Conservation (phyloP, 2,329 filamentous ascomycete species). For the Penicillium polonicum region DNA sequence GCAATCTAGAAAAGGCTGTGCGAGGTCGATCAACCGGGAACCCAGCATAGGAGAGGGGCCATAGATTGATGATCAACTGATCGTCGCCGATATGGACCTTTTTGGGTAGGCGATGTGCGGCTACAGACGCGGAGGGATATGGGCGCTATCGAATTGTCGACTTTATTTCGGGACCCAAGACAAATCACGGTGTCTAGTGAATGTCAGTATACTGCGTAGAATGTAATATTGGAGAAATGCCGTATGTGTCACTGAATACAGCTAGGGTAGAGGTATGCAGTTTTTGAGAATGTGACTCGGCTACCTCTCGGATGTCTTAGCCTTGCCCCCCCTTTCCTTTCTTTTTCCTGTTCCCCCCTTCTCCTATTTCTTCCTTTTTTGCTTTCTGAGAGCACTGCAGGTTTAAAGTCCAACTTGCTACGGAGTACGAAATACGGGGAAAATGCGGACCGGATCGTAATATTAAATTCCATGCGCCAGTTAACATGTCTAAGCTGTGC, state of each 20-base stretch:
- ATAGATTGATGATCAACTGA: conserved; percentile 2
- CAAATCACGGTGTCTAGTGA: not conserved
- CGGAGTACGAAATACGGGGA: conserved; percentile 6
- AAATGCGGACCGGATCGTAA: conserved; percentile 10
- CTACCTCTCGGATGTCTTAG: conserved; percentile 1
- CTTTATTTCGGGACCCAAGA: not conserved
- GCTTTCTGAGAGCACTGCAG: not conserved
- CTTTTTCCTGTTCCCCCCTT: not conserved
- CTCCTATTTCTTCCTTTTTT: not conserved
- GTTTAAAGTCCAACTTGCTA: not conserved
- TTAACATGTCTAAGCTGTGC: conserved; percentile 2
- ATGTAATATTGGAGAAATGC: not conserved
- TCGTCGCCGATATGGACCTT: conserved; percentile 5
- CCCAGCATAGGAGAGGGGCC: conserved; percentile 2
- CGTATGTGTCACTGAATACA: not conserved
- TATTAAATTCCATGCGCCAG: conserved; percentile 7
- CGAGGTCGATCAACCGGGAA: conserved; percentile 4
- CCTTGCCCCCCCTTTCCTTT: not conserved
- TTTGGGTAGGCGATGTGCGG: conserved; percentile 3
- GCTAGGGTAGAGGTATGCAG: conserved; percentile 5
- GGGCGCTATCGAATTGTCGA: not conserved
- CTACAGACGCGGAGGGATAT: not conserved
- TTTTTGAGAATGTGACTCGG: conserved; percentile 9
- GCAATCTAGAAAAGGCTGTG: not conserved
- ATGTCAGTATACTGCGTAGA: not conserved